Conservation (phyloP, 495 filamentous ascomycete genomes). For the Penicillium atrosanguineum region DNA sequence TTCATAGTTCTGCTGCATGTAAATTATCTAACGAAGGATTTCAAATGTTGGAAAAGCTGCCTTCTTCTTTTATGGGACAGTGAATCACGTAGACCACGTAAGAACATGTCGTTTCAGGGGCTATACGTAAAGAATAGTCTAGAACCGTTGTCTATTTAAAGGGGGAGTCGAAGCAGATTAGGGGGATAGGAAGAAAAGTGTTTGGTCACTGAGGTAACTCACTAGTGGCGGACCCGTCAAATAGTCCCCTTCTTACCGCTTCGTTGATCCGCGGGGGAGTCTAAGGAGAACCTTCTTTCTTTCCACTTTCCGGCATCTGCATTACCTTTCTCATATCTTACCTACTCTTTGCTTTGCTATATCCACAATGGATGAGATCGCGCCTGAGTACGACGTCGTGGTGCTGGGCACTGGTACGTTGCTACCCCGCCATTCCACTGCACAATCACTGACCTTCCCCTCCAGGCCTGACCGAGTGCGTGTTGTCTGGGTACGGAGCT, state of each 20-base stretch:
- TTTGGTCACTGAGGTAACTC: slow-evolving; percentile 17
- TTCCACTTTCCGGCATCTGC: slow-evolving; percentile 16
- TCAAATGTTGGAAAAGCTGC: background rate
- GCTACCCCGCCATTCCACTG: slow-evolving; percentile 40
- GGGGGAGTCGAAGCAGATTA: background rate
- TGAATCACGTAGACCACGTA: background rate
- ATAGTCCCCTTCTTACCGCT: slow-evolving; percentile 33
- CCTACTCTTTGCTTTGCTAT: slow-evolving; percentile 3
- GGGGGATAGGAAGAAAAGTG: background rate
- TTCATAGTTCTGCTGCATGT: slow-evolving; percentile 10
- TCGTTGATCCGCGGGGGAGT: slow-evolving; percentile 32
- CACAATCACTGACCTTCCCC: slow-evolving; percentile 32
- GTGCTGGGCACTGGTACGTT: slow-evolving; percentile 90
- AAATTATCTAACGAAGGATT: slow-evolving; percentile 13
- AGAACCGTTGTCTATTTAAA: background rate
- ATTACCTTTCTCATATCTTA: slow-evolving; percentile 13
- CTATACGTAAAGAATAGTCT: background rate
- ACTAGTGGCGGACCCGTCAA: slow-evolving; percentile 32
- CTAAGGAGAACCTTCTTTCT: slow-evolving; percentile 18
- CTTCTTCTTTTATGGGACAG: background rate
- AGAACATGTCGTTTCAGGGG: background rate
- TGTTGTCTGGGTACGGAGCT: slow-evolving; percentile 82
- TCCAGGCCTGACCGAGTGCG: slow-evolving; percentile 94
- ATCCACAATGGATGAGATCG: slow-evolving; percentile 86
- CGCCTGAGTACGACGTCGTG: slow-evolving; percentile 95